phyloP scores from a whole-genome alignment of 2,329 filamentous ascomycete genomes.

The Hypomyces rosellus region DNA sequence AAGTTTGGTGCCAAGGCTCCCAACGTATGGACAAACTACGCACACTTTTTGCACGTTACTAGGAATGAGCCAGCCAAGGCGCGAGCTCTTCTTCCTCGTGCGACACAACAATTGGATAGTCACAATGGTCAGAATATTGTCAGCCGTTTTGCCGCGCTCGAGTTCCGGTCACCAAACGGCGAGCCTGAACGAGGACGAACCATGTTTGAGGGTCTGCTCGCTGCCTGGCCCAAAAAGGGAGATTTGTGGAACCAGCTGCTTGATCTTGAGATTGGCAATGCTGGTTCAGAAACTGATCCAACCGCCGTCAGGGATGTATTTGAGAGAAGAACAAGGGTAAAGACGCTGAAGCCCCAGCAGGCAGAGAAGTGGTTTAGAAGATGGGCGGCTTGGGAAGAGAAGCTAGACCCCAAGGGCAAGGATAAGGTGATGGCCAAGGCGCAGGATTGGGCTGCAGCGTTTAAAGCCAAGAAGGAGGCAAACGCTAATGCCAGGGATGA shows the following conservation, averaged over 20 bases:
- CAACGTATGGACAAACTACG: constrained; percentile 89
- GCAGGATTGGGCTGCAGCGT: constrained; percentile 59
- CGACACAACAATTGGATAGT: constrained; percentile 72
- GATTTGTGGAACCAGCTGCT: constrained; percentile 91
- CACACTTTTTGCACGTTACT: constrained; percentile 80
- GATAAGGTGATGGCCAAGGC: constrained; percentile 67
- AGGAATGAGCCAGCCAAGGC: constrained; percentile 64
- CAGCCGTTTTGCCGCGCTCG: constrained; percentile 82
- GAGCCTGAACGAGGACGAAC: constrained; percentile 89
- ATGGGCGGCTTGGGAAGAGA: constrained; percentile 86
- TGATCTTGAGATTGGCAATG: constrained; percentile 68
- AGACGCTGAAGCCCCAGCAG: constrained; percentile 71
- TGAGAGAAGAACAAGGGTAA: constrained; percentile 65
- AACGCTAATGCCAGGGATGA: constrained; percentile 27
- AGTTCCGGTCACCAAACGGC: constrained; percentile 78
- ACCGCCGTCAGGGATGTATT: constrained; percentile 68
- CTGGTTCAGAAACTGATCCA: constrained; percentile 43
- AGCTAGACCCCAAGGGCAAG: constrained; percentile 58
- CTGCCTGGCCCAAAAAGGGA: constrained; percentile 79
- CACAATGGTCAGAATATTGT: constrained; percentile 63
- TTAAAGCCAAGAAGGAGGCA: constrained; percentile 39
- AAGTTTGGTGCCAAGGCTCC: constrained; percentile 79
- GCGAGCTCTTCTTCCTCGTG: constrained; percentile 72
- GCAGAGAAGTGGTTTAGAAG: constrained; percentile 85
- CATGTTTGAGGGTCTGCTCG: constrained; percentile 82